Evolutionary conservation across 495 filamentous ascomycete species (phyloP), one percentile per base, ranked within the genome.

Genomic region (Evernia prunastri): DNA sequence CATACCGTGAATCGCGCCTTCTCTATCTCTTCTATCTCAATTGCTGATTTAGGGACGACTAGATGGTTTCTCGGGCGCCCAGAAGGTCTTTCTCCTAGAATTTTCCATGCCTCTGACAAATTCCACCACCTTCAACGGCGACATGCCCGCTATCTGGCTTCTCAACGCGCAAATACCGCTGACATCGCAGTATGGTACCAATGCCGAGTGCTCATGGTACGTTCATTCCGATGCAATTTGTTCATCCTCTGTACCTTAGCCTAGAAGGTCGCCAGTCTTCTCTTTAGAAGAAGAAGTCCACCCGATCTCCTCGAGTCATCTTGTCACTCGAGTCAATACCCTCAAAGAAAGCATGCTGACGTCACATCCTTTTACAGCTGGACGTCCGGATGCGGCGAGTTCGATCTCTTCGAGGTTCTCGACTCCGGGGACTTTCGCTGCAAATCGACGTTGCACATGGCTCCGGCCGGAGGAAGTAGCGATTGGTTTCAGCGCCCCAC

Each of bases 401-500:
- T 87, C 56, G 88, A 91, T 70, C 72, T 89, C 17, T 84, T 87
- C 63, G 89, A 91, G 74, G 77, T 87, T 37, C 81, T 90, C 12
- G 75, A 76, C 61, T 70, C 69, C 35, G 77, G 75, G 45, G 73
- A 80, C 58, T 68, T 70, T 36, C 73, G 72, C 27, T 73, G 77
- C 60, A 88, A 84, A 71, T 80, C 82, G 10, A 87, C 86, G 6
- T 76, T 88, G 59, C 87, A 89, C 72, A 79, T 66, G 73, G 69
- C 63, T 13, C 64, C 43, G 49, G 68, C 62, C 25, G 82, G 81
- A 8, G 85, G 85, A 39, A 78, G 80, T 63, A 82, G 80, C 9
- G 82, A 89, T 75, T 90, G 80, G 72, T 84, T 91, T 69, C 65
- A 72, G 29, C 81, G 88, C 17, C 88, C 88, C 13, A 78, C 75